Percentiles rank a stretch among this genome's conserved stretches.
These are phyloP conservation scores for Ramichloridium luteum DNA, from an alignment of 2,329 filamentous ascomycete genomes.

Conservation along the genomic window DNA sequence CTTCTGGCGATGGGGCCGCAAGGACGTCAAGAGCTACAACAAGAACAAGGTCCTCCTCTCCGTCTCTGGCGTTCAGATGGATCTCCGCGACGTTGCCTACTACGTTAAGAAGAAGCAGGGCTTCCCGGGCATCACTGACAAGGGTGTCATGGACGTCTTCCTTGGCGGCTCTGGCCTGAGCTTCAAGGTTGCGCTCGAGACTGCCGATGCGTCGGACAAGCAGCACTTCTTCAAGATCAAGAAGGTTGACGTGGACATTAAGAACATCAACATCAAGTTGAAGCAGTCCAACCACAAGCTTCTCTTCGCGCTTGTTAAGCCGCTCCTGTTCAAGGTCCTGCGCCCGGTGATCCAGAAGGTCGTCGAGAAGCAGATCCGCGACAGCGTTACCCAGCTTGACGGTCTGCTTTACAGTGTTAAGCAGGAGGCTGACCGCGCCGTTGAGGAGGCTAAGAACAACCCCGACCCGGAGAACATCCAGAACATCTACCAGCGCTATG, in stretches of 20 bases:
- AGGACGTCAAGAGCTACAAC: conserved; percentile 67
- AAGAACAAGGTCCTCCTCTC: conserved; percentile 78
- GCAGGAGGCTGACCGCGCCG: conserved; percentile 64
- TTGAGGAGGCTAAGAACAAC: conserved; percentile 50
- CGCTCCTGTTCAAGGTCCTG: conserved; percentile 70
- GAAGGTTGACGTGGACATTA: conserved; percentile 40
- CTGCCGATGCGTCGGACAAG: conserved; percentile 59
- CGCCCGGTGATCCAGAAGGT: conserved; percentile 77
- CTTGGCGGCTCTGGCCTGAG: conserved; percentile 78
- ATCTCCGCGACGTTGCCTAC: conserved; percentile 78
- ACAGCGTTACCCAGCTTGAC: conserved; percentile 67
- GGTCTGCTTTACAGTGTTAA: conserved; percentile 63
- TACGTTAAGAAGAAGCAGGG: conserved; percentile 92
- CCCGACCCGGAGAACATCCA: conserved; percentile 57
- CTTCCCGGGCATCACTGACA: conserved; percentile 78
- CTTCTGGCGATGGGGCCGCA: conserved; percentile 89
- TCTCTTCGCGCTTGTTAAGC: conserved; percentile 77
- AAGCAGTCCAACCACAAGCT: conserved; percentile 93
- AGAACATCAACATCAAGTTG: conserved; percentile 55
- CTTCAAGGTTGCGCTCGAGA: conserved; percentile 83
- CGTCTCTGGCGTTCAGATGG: conserved; percentile 83
- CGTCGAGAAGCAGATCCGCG: conserved; percentile 77
- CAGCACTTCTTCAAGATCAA: conserved; percentile 92
- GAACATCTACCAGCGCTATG: conserved; percentile 81
- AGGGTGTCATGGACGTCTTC: conserved; percentile 76